These are phyloP conservation scores for Chrysopogon serrulatus DNA, from an alignment of 176 grass and related monocot genomes.

Conservation along the genomic window DNA sequence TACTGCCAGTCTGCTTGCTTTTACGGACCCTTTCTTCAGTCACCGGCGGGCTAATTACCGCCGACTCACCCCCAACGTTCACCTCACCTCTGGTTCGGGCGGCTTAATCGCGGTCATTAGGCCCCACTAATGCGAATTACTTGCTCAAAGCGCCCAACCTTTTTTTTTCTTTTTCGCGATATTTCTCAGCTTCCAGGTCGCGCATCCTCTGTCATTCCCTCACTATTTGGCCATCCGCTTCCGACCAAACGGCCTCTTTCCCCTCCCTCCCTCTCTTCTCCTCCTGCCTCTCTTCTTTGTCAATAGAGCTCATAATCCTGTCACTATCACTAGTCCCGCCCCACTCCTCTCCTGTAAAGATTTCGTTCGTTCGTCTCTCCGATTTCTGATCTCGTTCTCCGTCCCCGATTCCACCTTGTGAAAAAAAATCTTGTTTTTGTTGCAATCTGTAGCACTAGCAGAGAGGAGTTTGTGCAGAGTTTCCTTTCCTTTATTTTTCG, in stretches of 20 bases:
- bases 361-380: background rate
- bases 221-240: background rate
- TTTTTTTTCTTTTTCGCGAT: background rate
- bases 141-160: background rate
- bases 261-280: background rate
- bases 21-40: background rate
- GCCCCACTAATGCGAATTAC: constrained; percentile 19
- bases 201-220: background rate
- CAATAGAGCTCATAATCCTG: background rate
- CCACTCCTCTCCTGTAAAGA: background rate
- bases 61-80: constrained; percentile 10
- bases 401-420: background rate
- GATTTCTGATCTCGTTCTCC: background rate
- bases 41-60: background rate
- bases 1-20: background rate
- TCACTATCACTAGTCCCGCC: constrained; percentile 17
- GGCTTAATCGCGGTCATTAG: background rate
- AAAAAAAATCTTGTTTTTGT: constrained; percentile 9
- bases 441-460: background rate
- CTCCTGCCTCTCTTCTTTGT: background rate
- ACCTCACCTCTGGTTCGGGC: background rate
- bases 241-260: constrained; percentile 21
- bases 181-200: background rate
- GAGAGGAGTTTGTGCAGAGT: background rate
- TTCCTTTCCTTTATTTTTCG: background rate